A percentile compares a stretch with the other conserved stretches of the same genome.
phyloP scores from a whole-genome alignment of 2,329 filamentous ascomycete species.

The Phialemonium atrogriseum region DNA sequence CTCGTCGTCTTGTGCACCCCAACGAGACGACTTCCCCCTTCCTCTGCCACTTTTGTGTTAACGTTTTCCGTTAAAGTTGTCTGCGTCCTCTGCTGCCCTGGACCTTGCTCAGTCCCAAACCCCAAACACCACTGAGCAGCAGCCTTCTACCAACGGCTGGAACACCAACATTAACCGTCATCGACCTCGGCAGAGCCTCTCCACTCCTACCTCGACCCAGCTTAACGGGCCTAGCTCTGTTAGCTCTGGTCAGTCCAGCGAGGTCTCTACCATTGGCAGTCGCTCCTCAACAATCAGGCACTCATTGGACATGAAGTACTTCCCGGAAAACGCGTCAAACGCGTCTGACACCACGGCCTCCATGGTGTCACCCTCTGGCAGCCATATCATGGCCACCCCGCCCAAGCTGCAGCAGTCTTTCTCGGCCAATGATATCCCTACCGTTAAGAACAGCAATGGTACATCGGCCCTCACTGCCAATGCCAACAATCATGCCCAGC shows the following conservation, averaged over 20 bases:
- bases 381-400: conserved; percentile 50
- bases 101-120: conserved; percentile 68
- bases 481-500: conserved; percentile 51
- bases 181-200: conserved; percentile 55
- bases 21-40: neutral
- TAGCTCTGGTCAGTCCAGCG: conserved; percentile 28
- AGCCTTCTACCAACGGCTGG: conserved; percentile 42
- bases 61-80: conserved; percentile 45
- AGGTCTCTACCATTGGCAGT: conserved; percentile 37
- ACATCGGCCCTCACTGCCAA: conserved; percentile 35
- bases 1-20: conserved; percentile 2
- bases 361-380: conserved; percentile 38
- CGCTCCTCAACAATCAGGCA: conserved; percentile 44
- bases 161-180: conserved; percentile 58
- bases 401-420: conserved; percentile 80
- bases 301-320: conserved; percentile 50
- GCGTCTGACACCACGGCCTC: conserved; percentile 15
- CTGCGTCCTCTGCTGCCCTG: conserved; percentile 71
- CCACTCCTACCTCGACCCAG: conserved; percentile 32
- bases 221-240: conserved; percentile 26
- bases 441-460: conserved; percentile 61
- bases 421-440: conserved; percentile 83
- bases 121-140: conserved; percentile 55
- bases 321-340: conserved; percentile 35
- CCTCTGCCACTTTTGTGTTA: conserved; percentile 5